Evolutionary conservation across 805 yeast genomes (phyloP), one percentile per base, ranked within the genome.

Genomic region (Suhomyces faveliae): DNA sequence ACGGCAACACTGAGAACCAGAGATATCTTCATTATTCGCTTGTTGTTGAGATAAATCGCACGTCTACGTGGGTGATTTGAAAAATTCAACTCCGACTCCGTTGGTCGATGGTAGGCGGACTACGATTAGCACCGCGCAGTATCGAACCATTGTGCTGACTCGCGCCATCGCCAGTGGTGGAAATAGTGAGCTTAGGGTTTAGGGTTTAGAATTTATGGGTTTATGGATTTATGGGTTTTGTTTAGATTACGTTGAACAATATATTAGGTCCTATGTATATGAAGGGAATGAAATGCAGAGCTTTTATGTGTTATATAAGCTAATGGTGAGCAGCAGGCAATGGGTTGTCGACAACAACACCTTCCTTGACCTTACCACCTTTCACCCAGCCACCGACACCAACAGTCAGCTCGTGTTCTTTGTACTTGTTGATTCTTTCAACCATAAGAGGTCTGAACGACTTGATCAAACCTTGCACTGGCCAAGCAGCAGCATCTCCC

Each of bases 401-500:
- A 42, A 85, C 79, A 19, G 69, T 54, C 51, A 74, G 66, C 51
- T 80, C 78, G 43, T 74, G 67, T 51, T 73, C 64, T 54, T 80
- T 74, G 74, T 75, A 89, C 60, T 85, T 69, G 53, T 79, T 74
- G 62, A 89, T 84, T 71, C 91, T 81, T 52, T 84, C 88, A 59
- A 83, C 83, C 79, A 88, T 82, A 55, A 82, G 81, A 12, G 96
- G 96, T 66, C 89, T 80, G 79, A 89, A 88, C 55, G 87, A 84
- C 67, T 85, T 84, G 59, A 89, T 86, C 56, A 88, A 79, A 49
- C 96, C 96, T 72, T 89, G 96, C 53, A 89, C 79, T 40, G 96
- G 96, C 96, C 96, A 88, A 24, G 94, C 90, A 49, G 95, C 89
- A 27, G 96, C 96, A 63, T 88, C 96, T 50, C 96, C 96, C 62